Conservation (phyloP, 306 rosid species). For the Prosopis cineraria region DNA sequence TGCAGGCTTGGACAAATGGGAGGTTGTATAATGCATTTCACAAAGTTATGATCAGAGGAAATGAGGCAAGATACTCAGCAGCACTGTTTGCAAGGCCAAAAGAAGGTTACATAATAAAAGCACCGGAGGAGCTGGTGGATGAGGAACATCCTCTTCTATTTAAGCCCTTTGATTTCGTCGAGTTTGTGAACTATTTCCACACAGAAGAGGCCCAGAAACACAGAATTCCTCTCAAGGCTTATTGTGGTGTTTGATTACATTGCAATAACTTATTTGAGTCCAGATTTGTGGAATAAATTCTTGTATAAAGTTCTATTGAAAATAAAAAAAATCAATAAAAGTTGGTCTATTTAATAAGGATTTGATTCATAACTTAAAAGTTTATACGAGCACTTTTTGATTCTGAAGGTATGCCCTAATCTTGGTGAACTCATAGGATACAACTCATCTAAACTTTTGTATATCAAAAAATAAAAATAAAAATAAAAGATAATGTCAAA, state of each 20-base stretch:
- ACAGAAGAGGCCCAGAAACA: conserved; percentile 53
- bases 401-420: too few species aligned
- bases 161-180: conserved; percentile 61
- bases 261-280: background rate
- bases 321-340: too few species aligned
- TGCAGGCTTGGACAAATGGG: conserved; percentile 84
- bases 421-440: too few species aligned
- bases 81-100: conserved; percentile 67
- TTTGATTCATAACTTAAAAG: too few species aligned
- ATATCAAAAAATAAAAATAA: too few species aligned
- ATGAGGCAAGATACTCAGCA: conserved; percentile 59
- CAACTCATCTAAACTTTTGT: too few species aligned
- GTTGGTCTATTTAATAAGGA: too few species aligned
- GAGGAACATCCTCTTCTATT: conserved; percentile 69
- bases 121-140: conserved; percentile 69
- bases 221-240: conserved; percentile 46
- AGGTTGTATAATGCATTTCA: conserved; percentile 62
- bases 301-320: too few species aligned
- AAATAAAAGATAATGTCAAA: background rate
- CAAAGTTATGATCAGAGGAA: conserved; percentile 72
- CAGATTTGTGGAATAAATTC: background rate
- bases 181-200: conserved; percentile 51
- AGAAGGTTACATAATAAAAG: conserved; percentile 49
- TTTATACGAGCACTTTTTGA: too few species aligned
- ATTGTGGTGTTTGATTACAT: conserved; percentile 52